Evolutionary conservation across 441 rosid genomes (phyloP).

Genomic region (Syzygium syzygioides): DNA sequence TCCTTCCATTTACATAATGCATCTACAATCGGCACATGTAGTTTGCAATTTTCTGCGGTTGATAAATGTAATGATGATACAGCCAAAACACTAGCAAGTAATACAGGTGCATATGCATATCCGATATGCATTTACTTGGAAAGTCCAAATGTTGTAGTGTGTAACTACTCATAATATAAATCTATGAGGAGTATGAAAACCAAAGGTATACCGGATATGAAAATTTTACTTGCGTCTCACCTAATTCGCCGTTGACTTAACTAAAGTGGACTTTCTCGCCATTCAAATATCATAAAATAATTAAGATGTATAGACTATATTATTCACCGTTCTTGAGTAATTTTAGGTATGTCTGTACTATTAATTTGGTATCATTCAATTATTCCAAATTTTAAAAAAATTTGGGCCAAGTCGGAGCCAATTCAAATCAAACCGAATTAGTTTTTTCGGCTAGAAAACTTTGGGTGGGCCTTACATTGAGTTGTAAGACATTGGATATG

Average conservation of each 20-base stretch:
- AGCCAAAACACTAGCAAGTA: not conserved
- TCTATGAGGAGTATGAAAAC: not conserved
- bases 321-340: not conserved
- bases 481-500: not conserved
- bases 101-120: not conserved
- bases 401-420: not conserved
- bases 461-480: not conserved
- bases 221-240: not conserved
- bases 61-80: not conserved
- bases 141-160: not conserved
- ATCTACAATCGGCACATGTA: not conserved
- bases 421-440: not conserved
- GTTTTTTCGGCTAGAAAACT: not conserved
- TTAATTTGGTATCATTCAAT: not conserved
- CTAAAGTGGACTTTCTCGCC: not conserved
- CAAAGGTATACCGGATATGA: not conserved
- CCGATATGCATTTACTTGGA: not conserved
- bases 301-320: not conserved
- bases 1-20: not conserved
- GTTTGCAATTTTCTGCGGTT: not conserved
- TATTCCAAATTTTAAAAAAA: fast-evolving
- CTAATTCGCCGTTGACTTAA: not conserved
- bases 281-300: not conserved
- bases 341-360: not conserved
- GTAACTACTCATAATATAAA: not conserved